Conservation (phyloP, 768 basidiomycete genomes). For the Hydnomerulius pinastri region DNA sequence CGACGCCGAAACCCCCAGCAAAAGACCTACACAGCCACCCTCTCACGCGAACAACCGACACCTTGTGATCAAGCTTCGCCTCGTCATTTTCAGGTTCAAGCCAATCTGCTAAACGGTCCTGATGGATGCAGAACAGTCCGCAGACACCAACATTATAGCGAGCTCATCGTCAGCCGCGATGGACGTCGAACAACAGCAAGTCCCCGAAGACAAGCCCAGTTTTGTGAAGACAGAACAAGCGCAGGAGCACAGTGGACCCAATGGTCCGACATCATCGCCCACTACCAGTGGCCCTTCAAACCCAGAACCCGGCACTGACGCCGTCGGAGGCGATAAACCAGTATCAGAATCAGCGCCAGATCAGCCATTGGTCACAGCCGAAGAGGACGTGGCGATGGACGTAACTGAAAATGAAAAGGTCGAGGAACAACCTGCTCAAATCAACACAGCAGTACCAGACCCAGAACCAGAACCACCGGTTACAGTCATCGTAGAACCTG, state of each 20-base stretch:
- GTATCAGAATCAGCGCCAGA: conserved; percentile 12
- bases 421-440: conserved; percentile 12
- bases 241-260: conserved; percentile 3
- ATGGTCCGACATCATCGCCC: background rate
- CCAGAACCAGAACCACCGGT: conserved; percentile 2
- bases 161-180: conserved; percentile 15
- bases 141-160: conserved; percentile 1
- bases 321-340: conserved; percentile 6
- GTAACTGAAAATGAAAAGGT: conserved; percentile 13
- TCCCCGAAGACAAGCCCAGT: conserved; percentile 3
- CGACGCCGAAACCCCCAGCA: conserved; percentile 46
- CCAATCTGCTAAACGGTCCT: conserved; percentile 10
- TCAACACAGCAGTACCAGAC: conserved; percentile 12
- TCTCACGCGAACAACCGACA: no score
- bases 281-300: conserved; percentile 4
- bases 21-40: conserved; percentile 28
- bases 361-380: conserved; percentile 24
- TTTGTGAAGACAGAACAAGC: background rate
- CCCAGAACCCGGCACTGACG: conserved; percentile 15
- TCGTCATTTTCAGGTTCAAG: conserved; percentile 30
- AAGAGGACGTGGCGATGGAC: conserved; percentile 27
- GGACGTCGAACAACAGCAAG: conserved; percentile 21
- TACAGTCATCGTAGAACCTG: conserved; percentile 6
- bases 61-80: conserved; percentile 24
- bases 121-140: conserved; percentile 25